A percentile compares a stretch with the other conserved stretches of the same genome.
These are phyloP conservation scores for Capsella bursapastoris DNA, from an alignment of 345 rosid genomes.

Conservation along the genomic window DNA sequence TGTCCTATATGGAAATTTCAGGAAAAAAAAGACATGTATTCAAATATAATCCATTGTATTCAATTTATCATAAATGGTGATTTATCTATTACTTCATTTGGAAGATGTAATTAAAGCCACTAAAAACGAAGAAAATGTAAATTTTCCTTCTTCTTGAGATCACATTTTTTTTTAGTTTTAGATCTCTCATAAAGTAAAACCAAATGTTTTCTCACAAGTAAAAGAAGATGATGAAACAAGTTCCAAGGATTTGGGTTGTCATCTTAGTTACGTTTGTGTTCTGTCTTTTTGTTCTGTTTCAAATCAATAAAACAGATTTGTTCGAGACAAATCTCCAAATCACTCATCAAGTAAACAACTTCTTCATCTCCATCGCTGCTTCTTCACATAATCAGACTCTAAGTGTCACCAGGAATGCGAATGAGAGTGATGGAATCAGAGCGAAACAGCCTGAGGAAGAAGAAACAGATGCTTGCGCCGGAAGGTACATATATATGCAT, in stretches of 20 bases:
- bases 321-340: neutral
- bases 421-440: conserved; percentile 10
- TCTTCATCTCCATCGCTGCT: conserved; percentile 41
- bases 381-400: conserved; percentile 27
- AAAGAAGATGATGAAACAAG: conserved; percentile 32
- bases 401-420: conserved; percentile 18
- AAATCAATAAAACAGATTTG: conserved; percentile 18
- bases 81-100: conserved; percentile 20
- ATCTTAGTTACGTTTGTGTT: conserved; percentile 29
- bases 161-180: neutral
- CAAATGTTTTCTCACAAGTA: neutral
- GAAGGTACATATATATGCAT: conserved; percentile 51
- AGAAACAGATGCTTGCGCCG: conserved; percentile 41
- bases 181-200: neutral
- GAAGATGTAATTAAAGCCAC: conserved; percentile 9
- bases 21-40: neutral
- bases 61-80: conserved; percentile 18
- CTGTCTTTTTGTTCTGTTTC: conserved; percentile 35
- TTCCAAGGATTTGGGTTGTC: conserved; percentile 30
- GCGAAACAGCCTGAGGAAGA: neutral
- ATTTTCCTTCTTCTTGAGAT: neutral
- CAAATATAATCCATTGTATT: conserved; percentile 18
- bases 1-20: conserved; percentile 6
- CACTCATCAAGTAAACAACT: conserved; percentile 35
- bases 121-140: neutral